Conservation (phyloP, 208 protist species). For the Leishmania turanica region DNA sequence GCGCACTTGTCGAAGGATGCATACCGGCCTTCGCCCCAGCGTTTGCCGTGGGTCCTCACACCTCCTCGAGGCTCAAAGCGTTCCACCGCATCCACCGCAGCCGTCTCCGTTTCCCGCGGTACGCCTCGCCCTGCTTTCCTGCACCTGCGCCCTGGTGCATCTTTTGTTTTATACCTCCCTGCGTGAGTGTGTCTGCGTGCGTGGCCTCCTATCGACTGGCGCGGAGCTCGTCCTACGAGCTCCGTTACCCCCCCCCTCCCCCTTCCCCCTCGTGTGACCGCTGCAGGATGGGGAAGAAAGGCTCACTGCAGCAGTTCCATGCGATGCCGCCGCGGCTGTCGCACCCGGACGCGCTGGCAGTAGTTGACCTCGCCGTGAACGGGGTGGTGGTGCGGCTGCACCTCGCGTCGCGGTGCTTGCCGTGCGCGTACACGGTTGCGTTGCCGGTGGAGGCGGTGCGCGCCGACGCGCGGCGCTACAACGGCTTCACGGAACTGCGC, state of each 20-base stretch:
- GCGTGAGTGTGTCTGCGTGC: neutral
- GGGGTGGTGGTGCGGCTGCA: constrained; percentile 3
- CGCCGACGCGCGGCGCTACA: constrained; percentile 21
- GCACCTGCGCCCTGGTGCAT: neutral
- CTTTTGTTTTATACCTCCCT: neutral
- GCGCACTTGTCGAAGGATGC: neutral
- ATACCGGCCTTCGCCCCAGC: neutral
- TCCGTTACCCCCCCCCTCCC: neutral
- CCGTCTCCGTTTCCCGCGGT: neutral
- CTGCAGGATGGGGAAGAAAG: constrained; percentile 5
- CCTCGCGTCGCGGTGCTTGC: constrained; percentile 19
- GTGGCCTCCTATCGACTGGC: neutral
- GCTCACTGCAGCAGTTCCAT: neutral
- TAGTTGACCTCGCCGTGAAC: constrained; percentile 28
- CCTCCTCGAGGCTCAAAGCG: neutral
- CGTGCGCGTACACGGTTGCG: constrained; percentile 26
- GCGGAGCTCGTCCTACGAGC: neutral
- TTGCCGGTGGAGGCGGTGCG: neutral
- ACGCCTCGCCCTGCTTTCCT: neutral
- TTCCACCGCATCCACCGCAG: neutral
- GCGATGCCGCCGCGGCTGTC: neutral
- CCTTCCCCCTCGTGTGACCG: neutral
- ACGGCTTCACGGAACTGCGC: constrained; percentile 21
- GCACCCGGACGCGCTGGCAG: constrained; percentile 9
- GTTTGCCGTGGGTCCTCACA: neutral